Evolutionary conservation across 2,329 filamentous ascomycete genomes (phyloP), one percentile per base, ranked within the genome.

Genomic region (Lachnellula hyalina): DNA sequence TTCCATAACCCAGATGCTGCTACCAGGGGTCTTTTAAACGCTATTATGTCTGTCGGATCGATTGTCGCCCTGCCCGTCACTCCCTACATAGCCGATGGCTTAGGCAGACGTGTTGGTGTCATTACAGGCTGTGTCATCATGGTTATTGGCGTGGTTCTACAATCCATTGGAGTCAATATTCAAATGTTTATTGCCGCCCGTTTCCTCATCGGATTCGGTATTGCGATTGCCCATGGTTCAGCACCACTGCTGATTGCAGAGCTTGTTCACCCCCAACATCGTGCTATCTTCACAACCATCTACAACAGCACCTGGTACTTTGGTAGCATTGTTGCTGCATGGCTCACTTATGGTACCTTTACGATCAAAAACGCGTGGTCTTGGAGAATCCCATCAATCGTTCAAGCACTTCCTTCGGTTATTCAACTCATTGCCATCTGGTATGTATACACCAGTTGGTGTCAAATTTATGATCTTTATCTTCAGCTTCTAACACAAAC

Each of bases 31-130:
- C 69, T 78, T 25, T 67, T 77, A 28, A 72, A 74, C 48, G 72
- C 71, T 48, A 77, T 78, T 60, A 76, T 77, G 73, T 74, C 74
- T 42, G 71, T 79, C 47, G 77, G 77, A 52, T 75, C 73, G 12
- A 68, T 80, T 34, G 69, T 72, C 12, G 75, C 76, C 47, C 68
- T 79, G 15, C 74, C 75, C 4, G 68, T 77, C 46, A 73, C 74
- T 5, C 76, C 77, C 15, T 79, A 76, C 63, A 71, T 72, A 21
- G 74, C 76, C 28, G 77, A 80, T 70, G 63, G 71, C 34, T 63
- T 75, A 9, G 77, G 77, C 15, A 71, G 77, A 53, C 70, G 74
- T 47, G 67, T 70, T 59, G 76, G 75, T 58, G 72, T 80, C 48
- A 71, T 78, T 49, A 74, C 75, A 57, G 74, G 75, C 28, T 73